Evolutionary conservation across 1,284 basidiomycete species (phyloP), one percentile per base, ranked within the genome.

Genomic region (Chalciporus sp.): DNA sequence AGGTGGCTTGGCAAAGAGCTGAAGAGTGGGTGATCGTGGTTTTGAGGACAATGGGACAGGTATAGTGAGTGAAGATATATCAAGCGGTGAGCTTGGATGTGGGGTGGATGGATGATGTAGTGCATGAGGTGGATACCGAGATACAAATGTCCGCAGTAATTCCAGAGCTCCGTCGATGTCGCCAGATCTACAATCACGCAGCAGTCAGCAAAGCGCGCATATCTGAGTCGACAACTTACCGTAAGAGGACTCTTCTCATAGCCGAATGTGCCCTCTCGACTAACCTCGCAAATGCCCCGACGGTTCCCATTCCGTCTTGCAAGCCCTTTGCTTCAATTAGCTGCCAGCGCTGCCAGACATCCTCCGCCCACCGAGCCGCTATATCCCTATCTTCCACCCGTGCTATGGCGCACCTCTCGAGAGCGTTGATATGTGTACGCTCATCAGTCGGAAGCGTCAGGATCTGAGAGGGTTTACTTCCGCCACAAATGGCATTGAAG

Each of bases 241-340:
- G 52, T 17, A 83, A 62, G 4, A 84, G 70, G 12, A 84, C 68
- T n/a, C 82, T 77, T 54, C 91, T 82, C 76, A 83, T 84, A 20
- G 85, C 84, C 2, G 75, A 66, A 65, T 89, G 80, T 3, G 82
- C 83, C 39, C 78, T 78, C 65, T 92, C 90, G n/a, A 88, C 75
- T 51, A 80, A 62, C 17, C 68, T 60, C 31, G 70, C 67, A 55
- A 64, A 70, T 14, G 57, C 52, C 27, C 68, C 59, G 0, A 69
- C 49, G 5, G 44, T 55, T 19, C 28, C 61, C 67, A 49, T 62
- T 44, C 49, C 67, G 58, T 41, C 62, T 53, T 8, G 69, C 68
- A 40, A 58, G 31, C 57, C 46, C 3, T 52, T 54, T 16, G 73
- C 66, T 60, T 86, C 84, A 0, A 78, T 57, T 1, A 43, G 57